Base-by-base conservation (phyloP, 176 grass and related monocot species). In the Carex littledalei region DNA sequence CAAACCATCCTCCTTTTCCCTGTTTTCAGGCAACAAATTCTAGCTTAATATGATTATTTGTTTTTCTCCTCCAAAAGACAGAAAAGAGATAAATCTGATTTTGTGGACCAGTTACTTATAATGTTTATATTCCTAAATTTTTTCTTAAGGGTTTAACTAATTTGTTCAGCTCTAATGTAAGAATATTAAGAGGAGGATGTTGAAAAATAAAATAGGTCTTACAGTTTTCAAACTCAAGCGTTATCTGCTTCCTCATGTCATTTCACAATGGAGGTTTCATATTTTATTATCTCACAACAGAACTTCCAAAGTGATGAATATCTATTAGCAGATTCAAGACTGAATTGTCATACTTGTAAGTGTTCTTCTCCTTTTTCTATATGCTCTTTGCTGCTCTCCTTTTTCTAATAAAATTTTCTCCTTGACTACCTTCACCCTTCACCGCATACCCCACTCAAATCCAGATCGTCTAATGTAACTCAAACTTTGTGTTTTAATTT, bases 1-100 rank as follows among this genome's bases (percentile, higher is more conserved):
- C 88, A 99, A 83, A 11, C 91, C 97, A 81, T 99, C 97, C 78
- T 99, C 97, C 84, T 99, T 91, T 65, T 84, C 89, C 91, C 93
- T 99, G 84, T 87, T 76, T 8, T 17, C 54, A 34, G 57, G 66
- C 3, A 84, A 11, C 43, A 60, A 50, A 84, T 64, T 76, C 7
- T 43, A 71, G 35, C 9, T 85, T 63, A 26, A 35, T 34, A 69
- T 78, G 68, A 80, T 53, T 43, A 4, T 15, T 16, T 77, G n/a
- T 16, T 77, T 50, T 6, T 77, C 22, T 8, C 17, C 55, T 47
- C 12, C 49, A 55, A 32, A 57, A 31, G 50, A 78, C 13, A 22
- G 47, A 22, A 14, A 78, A 78, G 12, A 78, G 5, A 34, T 34
- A 57, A 18, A 57, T 78, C 24, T 16, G 21, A 55, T 55, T 20